Conservation (phyloP, 768 basidiomycete species). For the Pleurotus tuber-regium region DNA sequence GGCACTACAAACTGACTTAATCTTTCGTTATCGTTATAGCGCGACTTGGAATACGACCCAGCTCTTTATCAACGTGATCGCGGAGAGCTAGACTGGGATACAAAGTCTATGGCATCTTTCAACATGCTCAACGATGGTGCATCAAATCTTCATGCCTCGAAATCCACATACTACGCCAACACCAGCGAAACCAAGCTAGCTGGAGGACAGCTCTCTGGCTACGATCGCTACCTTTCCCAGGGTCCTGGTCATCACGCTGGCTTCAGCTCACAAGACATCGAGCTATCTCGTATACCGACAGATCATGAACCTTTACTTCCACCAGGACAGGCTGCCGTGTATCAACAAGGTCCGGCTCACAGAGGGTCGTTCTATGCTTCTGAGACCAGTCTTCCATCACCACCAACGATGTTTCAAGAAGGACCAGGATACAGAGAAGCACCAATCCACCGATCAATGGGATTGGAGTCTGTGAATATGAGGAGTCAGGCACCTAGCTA, state of each 20-base stretch:
- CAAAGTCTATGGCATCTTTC: slow-evolving; percentile 66
- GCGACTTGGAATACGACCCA: slow-evolving; percentile 83
- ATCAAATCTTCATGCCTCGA: slow-evolving; percentile 38
- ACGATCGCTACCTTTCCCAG: slow-evolving; percentile 56
- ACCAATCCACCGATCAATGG: slow-evolving; percentile 56
- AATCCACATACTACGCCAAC: slow-evolving; percentile 37
- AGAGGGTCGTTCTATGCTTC: slow-evolving; percentile 26
- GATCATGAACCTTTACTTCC: slow-evolving; percentile 57
- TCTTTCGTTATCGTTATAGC: slow-evolving; percentile 28
- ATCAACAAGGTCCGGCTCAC: slow-evolving; percentile 32
- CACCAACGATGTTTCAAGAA: slow-evolving; percentile 35
- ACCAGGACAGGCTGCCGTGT: slow-evolving; percentile 29
- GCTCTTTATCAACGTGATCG: slow-evolving; percentile 73
- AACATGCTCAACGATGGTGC: slow-evolving; percentile 47
- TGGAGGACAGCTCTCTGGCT: slow-evolving; percentile 44
- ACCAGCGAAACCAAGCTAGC: slow-evolving; percentile 26
- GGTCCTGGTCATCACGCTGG: slow-evolving; percentile 31
- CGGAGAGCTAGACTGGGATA: slow-evolving; percentile 88
- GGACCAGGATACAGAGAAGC: slow-evolving; percentile 52
- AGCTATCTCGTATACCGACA: slow-evolving; percentile 46
- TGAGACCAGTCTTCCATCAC: slow-evolving; percentile 38
- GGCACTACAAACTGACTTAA: background rate
- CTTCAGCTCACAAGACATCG: slow-evolving; percentile 34
- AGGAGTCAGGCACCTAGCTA: slow-evolving; percentile 32
- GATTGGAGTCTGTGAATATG: background rate